These are phyloP conservation scores for Thermothielavioides terrestris DNA, from an alignment of 495 filamentous ascomycete species.

Conservation along the genomic window DNA sequence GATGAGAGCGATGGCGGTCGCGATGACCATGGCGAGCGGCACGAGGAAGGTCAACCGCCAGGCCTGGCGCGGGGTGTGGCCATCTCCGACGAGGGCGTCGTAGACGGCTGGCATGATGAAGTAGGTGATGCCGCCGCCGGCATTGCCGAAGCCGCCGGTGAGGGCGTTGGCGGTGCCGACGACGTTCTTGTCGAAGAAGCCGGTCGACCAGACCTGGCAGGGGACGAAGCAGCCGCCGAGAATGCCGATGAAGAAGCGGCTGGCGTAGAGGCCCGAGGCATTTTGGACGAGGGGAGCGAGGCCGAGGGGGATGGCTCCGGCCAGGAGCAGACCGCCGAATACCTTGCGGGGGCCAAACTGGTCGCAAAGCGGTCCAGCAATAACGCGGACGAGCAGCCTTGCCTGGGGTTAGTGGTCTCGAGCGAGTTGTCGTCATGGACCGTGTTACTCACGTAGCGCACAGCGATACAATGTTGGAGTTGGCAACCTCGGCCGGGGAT, in stretches of 20 bases:
- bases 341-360: constrained; percentile 72
- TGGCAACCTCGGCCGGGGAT: constrained; percentile 61
- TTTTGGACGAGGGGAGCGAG: constrained; percentile 69
- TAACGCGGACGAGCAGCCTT: constrained; percentile 71
- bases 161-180: constrained; percentile 87
- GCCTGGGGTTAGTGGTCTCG: constrained; percentile 33
- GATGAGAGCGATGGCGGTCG: constrained; percentile 58
- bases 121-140: constrained; percentile 79
- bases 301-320: constrained; percentile 73
- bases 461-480: constrained; percentile 87
- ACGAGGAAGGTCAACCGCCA: constrained; percentile 83
- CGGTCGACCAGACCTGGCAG: constrained; percentile 93
- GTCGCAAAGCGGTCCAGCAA: constrained; percentile 79
- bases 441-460: background rate
- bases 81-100: constrained; percentile 60
- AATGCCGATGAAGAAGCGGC: constrained; percentile 91
- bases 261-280: constrained; percentile 59
- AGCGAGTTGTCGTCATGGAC: background rate
- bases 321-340: constrained; percentile 68
- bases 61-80: constrained; percentile 55
- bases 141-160: constrained; percentile 79
- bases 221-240: constrained; percentile 87
- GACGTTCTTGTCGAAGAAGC: constrained; percentile 92
- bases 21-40: constrained; percentile 69
- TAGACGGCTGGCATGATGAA: constrained; percentile 93